Evolutionary conservation across 164 flowering plant species (phyloP).

Genomic region (Magnolia officinalis): DNA sequence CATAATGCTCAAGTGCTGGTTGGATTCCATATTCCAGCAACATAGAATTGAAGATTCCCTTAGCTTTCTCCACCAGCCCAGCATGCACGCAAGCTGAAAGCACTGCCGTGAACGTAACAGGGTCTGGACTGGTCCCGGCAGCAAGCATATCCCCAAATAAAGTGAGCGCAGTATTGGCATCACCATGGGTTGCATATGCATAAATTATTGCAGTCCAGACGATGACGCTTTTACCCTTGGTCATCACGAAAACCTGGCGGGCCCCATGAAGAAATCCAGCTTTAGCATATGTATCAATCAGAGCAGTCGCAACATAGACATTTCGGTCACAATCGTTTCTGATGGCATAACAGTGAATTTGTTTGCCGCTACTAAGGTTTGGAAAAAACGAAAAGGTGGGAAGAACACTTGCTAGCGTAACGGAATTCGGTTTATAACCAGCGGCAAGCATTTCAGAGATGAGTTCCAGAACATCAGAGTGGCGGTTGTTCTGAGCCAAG

Average conservation of each 20-base stretch:
- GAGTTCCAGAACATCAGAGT: constrained; percentile 38
- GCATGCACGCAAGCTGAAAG: constrained; percentile 77
- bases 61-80: constrained; percentile 62
- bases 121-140: constrained; percentile 53
- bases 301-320: constrained; percentile 59
- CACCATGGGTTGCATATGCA: constrained; percentile 74
- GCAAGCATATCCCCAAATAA: constrained; percentile 55
- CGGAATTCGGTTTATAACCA: constrained; percentile 57
- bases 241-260: constrained; percentile 37
- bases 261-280: constrained; percentile 62
- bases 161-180: constrained; percentile 41
- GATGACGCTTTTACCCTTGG: constrained; percentile 47
- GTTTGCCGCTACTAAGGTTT: constrained; percentile 52
- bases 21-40: constrained; percentile 37
- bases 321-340: constrained; percentile 41
- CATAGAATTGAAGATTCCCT: constrained; percentile 51
- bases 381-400: constrained; percentile 56
- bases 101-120: constrained; percentile 69
- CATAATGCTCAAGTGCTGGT: constrained; percentile 70
- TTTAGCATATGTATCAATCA: constrained; percentile 75
- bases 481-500: constrained; percentile 54
- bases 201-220: constrained; percentile 84
- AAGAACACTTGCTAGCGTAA: constrained; percentile 68
- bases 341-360: constrained; percentile 66
- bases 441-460: constrained; percentile 47